Conservation (phyloP, 345 rosid species). For the Syzygium jambos region DNA sequence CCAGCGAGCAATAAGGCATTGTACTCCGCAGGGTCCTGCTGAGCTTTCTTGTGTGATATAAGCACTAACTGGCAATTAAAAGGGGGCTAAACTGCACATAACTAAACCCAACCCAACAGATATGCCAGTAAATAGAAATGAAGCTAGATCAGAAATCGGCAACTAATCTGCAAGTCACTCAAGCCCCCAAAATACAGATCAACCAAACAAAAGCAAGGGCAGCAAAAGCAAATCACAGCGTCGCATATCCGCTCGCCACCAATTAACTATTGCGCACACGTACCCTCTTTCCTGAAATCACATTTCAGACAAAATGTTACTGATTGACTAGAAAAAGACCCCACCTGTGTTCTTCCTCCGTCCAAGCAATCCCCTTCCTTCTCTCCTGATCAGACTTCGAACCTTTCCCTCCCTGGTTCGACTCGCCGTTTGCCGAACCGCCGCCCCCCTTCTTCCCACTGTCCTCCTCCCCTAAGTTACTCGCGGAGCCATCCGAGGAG, state of each 20-base stretch:
- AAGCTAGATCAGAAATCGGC: neutral
- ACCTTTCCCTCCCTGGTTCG: slow-evolving; percentile 60
- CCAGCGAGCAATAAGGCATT: neutral
- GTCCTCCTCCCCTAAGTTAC: slow-evolving; percentile 54
- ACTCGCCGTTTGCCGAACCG: slow-evolving; percentile 43
- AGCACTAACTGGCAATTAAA: neutral
- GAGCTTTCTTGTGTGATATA: neutral
- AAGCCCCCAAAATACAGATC: neutral
- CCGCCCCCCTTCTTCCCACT: slow-evolving; percentile 51
- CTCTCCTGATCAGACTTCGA: slow-evolving; percentile 88
- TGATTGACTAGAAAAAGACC: neutral
- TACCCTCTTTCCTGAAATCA: neutral
- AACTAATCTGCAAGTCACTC: neutral
- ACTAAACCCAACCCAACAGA: neutral
- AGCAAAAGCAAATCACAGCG: neutral
- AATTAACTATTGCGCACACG: neutral
- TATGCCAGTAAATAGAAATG: neutral
- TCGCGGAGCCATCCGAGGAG: slow-evolving; percentile 30
- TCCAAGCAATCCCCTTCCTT: slow-evolving; percentile 95
- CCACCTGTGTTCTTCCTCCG: slow-evolving; percentile 95
- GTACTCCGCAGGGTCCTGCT: neutral
- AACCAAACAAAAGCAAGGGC: neutral
- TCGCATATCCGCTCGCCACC: neutral
- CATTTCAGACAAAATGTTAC: neutral
- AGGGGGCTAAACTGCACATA: neutral